A percentile compares a stretch with the other conserved stretches of the same genome.
Conservation (phyloP, 1,139 yeast genomes). For the Maudiozyma humilis region DNA sequence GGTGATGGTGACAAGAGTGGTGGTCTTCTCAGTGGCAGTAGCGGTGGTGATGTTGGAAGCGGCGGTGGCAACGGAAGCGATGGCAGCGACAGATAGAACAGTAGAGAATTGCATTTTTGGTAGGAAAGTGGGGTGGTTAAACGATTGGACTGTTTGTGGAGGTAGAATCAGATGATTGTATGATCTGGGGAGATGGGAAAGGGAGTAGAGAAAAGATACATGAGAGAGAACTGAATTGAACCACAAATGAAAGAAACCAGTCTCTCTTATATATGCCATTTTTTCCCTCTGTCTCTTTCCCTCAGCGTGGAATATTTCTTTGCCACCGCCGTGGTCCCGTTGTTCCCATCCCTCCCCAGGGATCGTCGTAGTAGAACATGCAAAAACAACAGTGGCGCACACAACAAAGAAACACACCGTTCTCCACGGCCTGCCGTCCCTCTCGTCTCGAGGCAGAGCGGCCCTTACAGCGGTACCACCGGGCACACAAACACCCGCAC, state of each 20-base stretch:
- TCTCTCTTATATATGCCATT: background rate
- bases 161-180: slow-evolving; percentile 4
- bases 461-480: no score
- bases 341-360: no score
- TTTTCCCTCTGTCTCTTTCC: background rate
- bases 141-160: slow-evolving; percentile 8
- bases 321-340: no score
- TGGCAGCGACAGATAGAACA: slow-evolving; percentile 31
- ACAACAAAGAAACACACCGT: no score
- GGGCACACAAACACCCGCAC: no score
- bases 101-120: slow-evolving; percentile 33
- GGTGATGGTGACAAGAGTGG: slow-evolving; percentile 43
- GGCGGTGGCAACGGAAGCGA: slow-evolving; percentile 26
- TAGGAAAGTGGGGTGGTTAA: background rate
- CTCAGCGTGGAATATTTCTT: no score
- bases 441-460: no score
- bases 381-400: no score
- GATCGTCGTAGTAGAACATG: no score
- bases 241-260: background rate
- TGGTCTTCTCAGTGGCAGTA: slow-evolving; percentile 30
- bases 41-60: slow-evolving; percentile 32
- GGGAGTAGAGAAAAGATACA: background rate
- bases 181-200: background rate
- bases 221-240: background rate
- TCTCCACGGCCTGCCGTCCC: no score